Base-by-base conservation (phyloP, 2,329 filamentous ascomycete species). In the Knufia petricola region DNA sequence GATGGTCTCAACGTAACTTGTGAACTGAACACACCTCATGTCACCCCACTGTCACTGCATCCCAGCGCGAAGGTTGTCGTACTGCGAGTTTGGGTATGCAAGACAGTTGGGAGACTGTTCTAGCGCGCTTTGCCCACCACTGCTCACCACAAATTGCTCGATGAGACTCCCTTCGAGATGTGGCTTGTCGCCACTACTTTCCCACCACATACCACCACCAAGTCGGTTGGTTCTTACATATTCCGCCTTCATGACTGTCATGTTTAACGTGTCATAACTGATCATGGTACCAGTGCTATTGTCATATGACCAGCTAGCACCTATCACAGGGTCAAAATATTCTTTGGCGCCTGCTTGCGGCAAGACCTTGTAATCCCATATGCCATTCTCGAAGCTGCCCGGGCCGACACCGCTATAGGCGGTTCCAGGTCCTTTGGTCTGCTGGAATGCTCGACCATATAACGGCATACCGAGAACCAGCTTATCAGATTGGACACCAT, bases 131-230 rank as follows among this genome's bases (percentile, higher is more conserved):
- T 43, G 46, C 10, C 65, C 65, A n/a, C 66, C 65, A 36, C 63
- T 54, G 3, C 54, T 50, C 36, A 57, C 57, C n/a, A 66, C 59
- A 31, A 66, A 63, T 34, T 75, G 81, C 4, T 65, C 69, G 48
- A 89, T 87, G 61, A 95, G 63, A 58, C 85, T 90, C 0, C 73
- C 69, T 9, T 64, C 65, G 0, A 79, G 81, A 2, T 66, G 62
- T 9, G 55, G 28, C 61, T 81, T 82, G 63, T 95, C 90, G 1
- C 78, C 82, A 60, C 84, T 90, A 59, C 80, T 86, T 69, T 95
- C 89, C 86, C 86, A 94, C 87, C 87, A 96, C 89, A 96, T 95
- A n/a, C 77, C 87, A 15, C 90, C 90, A 1, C 88, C 89, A 0
- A 95, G 74, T 0, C 78, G 72, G 38, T 75, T 69, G 17, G 76